Conservation (phyloP, 2,329 filamentous ascomycete species). For the Emericellopsis cladophorae region DNA sequence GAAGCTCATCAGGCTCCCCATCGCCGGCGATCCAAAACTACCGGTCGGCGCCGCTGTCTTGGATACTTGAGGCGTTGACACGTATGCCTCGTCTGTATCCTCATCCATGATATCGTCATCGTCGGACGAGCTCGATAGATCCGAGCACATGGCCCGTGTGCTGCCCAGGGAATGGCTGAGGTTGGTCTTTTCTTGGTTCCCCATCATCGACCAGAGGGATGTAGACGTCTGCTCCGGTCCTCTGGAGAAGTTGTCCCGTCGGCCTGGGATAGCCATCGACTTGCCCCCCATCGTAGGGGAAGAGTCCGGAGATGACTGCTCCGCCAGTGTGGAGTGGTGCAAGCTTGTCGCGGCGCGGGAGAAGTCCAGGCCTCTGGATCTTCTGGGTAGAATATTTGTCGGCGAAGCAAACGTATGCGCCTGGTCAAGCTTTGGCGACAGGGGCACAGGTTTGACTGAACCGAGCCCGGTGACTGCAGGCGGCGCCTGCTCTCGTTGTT, state of each 20-base stretch:
- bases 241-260: conserved; percentile 31
- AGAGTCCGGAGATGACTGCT: conserved; percentile 77
- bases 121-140: conserved; percentile 63
- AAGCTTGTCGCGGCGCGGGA: conserved; percentile 86
- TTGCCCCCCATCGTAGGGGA: conserved; percentile 70
- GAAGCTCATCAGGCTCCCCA: conserved; percentile 73
- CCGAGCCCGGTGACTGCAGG: no score
- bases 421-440: conserved; percentile 78
- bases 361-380: conserved; percentile 85
- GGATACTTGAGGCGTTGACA: conserved; percentile 68
- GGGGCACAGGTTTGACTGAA: conserved; percentile 44
- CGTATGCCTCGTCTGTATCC: conserved; percentile 66
- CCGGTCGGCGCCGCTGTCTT: conserved; percentile 32
- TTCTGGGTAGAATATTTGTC: conserved; percentile 74
- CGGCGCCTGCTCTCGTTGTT: no score
- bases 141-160: conserved; percentile 56
- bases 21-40: conserved; percentile 56
- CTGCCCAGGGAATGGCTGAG: conserved; percentile 72
- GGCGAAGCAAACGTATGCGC: conserved; percentile 79
- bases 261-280: conserved; percentile 49
- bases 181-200: conserved; percentile 54
- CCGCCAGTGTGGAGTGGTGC: conserved; percentile 88
- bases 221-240: conserved; percentile 53
- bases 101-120: conserved; percentile 62
- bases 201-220: conserved; percentile 59